Evolutionary conservation across 2,329 filamentous ascomycete genomes (phyloP), one percentile per base, ranked within the genome.

Genomic region (Venturia nashicola): DNA sequence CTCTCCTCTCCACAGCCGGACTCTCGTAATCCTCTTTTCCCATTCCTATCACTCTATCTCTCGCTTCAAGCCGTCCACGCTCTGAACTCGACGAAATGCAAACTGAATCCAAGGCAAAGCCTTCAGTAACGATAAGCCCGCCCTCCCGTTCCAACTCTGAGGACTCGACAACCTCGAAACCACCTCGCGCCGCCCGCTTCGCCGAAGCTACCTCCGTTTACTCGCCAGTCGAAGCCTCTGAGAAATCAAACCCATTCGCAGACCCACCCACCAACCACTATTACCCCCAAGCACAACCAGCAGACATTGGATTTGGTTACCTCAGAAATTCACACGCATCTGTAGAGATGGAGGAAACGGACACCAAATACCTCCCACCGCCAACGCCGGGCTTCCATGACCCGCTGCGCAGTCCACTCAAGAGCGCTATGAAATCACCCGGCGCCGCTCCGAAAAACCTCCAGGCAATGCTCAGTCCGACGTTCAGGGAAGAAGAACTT

Each of bases 301-400:
- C 87, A 65, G 91, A 96, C 77, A 84, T 96, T 68, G 92, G 92
- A 68, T 97, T 97, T 75, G 91, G 92, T 74, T 97, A 96, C 78
- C 89, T 97, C 72, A 82, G 84, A 70, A 81, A 81, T 69, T 77
- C 80, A 67, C 73, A 36, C 74, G 79, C 64, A 75, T 76, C 69
- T 75, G 77, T 83, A 69, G 80, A 83, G 66, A 81, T 86, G 71
- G 77, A 80, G 67, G 78, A 81, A 68, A 75, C 73, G 59, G 78
- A 78, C 69, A 73, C 75, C 67, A 76, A 73, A 67, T 76, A 77
- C 66, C 75, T 80, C 63, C 74, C 70, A 71, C 71, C 62, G 82
- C 65, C 83, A 83, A 79, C 86, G 44, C 90, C 90, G 62, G 87
- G 60, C 20, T 42, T 61, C 20, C 32, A 82, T 70, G 88, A 89